Conservation (phyloP, 1,139 yeast genomes). For the Debaryomycetaceae sp. region DNA sequence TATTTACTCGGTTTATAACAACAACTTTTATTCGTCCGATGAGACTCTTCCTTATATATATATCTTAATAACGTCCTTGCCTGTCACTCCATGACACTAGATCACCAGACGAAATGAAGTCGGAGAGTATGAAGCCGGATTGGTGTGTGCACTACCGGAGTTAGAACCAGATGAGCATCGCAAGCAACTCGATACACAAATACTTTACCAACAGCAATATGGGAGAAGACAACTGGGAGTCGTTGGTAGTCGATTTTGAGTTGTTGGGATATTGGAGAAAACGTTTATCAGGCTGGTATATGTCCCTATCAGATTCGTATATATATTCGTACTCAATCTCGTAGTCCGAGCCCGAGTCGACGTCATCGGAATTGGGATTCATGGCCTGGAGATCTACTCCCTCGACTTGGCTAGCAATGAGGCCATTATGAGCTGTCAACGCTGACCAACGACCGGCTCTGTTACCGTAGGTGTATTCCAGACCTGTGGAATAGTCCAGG, state of each 20-base stretch:
- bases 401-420: background rate
- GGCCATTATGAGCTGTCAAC: constrained; percentile 10
- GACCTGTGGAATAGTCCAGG: constrained; percentile 31
- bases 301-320: background rate
- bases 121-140: constrained; percentile 5
- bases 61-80: background rate
- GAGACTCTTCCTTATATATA: background rate
- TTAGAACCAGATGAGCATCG: constrained; percentile 1
- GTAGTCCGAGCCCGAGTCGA: background rate
- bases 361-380: background rate
- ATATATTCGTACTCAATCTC: constrained; percentile 4
- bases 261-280: constrained; percentile 5
- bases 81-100: background rate
- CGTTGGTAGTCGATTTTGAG: background rate
- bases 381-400: background rate
- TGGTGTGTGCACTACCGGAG: background rate
- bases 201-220: background rate
- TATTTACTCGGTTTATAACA: too few relatives aligned
- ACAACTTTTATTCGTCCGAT: background rate
- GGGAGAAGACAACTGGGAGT: background rate
- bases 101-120: background rate
- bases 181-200: background rate
- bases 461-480: constrained; percentile 27
- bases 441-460: constrained; percentile 13
- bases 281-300: constrained; percentile 2